Evolutionary conservation across 345 rosid species (phyloP).

Genomic region (Physaria fendleri): DNA sequence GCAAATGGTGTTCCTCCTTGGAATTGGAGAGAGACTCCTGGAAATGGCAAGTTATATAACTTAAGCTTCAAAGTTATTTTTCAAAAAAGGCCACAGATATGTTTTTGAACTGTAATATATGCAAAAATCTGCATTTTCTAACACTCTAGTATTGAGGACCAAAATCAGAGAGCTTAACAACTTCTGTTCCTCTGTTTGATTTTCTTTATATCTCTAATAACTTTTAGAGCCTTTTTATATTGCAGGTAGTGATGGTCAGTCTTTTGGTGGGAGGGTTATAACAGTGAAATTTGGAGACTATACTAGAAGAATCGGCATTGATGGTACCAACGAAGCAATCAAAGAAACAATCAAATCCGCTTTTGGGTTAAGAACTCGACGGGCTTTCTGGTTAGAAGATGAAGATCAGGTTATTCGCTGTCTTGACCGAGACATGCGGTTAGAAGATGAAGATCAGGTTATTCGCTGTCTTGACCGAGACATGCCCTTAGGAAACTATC

Average conservation of each 20-base stretch:
- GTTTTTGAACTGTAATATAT: too few species aligned
- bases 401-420: slow-evolving; percentile 77
- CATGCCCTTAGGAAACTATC: slow-evolving; percentile 87
- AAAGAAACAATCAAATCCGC: slow-evolving; percentile 78
- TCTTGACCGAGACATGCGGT: slow-evolving; percentile 90
- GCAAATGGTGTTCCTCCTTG: slow-evolving; percentile 81
- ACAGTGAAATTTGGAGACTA: slow-evolving; percentile 32
- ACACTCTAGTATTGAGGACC: too few species aligned
- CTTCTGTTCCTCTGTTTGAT: background rate
- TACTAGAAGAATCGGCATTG: slow-evolving; percentile 82
- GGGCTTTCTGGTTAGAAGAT: slow-evolving; percentile 97
- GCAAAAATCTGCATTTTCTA: too few species aligned
- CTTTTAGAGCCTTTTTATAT: too few species aligned
- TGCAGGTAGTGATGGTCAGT: slow-evolving; percentile 37
- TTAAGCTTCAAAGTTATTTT: too few species aligned
- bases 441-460: slow-evolving; percentile 82
- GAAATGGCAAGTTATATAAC: slow-evolving; percentile 67
- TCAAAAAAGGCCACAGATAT: too few species aligned
- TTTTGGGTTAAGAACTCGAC: slow-evolving; percentile 73
- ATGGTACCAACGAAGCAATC: slow-evolving; percentile 78
- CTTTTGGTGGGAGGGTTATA: slow-evolving; percentile 22
- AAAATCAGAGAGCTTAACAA: too few species aligned
- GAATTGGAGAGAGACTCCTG: slow-evolving; percentile 91
- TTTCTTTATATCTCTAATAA: too few species aligned
- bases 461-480: slow-evolving; percentile 78